Base-by-base conservation (phyloP, 2,329 filamentous ascomycete species). In the Cordyceps militaris region DNA sequence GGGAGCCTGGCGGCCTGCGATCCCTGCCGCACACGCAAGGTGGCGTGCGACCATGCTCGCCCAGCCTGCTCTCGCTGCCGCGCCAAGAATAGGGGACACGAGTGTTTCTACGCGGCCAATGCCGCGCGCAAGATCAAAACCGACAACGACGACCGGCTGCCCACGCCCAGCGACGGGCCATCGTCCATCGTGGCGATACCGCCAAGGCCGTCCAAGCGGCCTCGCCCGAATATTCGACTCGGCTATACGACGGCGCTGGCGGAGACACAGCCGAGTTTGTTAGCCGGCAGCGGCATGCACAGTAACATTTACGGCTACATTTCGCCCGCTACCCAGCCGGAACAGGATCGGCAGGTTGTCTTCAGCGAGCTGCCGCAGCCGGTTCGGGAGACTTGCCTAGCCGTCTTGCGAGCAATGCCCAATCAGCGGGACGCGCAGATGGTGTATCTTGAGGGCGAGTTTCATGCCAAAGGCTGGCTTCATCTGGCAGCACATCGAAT, bases 41-140 rank as follows among this genome's bases (percentile, higher is more conserved):
- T 75, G 6, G 70, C 72, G 11, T 75, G 73, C 61, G 73, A 76
- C 57, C 70, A 74, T 56, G 62, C 63, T 0, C 70, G 70, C 6
- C 73, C 73, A 0, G 59, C 70, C 7, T 76, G 73, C 58, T 66
- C 63, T 30, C 66, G 73, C 48, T 76, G 73, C 52, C 66, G 60
- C 44, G 69, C 71, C 61, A 66, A 69, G 36, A 69, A 67, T 23
- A 65, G 69, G 36, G 59, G 63, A 23, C 58, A 55, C 14, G 63
- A 66, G 26, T 75, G 74, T 50, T 64, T 72, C 3, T 75, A 75
- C 46, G 43, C 46, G 6, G 34, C 28, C 23, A 51, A 48, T 34
- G 34, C 38, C 16, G 26, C 26, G 10, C 46, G 55, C n/a, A 30
- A 28, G 21, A 5, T 46, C 34, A 40, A 24, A 7, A n/a, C 32